phyloP scores from a whole-genome alignment of 2,329 filamentous ascomycete genomes.

The Fusarium pseudocircinatum region DNA sequence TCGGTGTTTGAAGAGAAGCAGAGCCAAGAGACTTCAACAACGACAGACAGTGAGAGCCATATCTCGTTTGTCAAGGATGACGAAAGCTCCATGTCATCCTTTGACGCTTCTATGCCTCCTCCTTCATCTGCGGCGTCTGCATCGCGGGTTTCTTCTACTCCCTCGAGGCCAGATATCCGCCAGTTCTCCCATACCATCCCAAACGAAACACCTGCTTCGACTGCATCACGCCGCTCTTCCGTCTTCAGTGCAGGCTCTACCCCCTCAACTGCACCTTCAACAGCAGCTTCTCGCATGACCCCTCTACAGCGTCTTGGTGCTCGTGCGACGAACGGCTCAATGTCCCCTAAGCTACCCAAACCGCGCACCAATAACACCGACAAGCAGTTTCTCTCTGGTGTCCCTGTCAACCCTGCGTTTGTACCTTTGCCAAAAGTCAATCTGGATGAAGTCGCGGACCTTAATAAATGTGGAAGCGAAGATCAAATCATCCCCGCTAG shows the following conservation, averaged over 20 bases:
- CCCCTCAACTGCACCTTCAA: conserved; percentile 55
- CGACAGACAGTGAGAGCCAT: conserved; percentile 35
- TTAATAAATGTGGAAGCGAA: conserved; percentile 64
- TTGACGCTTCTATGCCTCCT: conserved; percentile 44
- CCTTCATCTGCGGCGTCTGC: conserved; percentile 36
- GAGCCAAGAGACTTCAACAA: conserved; percentile 38
- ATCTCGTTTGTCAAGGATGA: conserved; percentile 34
- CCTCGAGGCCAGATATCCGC: conserved; percentile 45
- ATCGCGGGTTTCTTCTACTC: conserved; percentile 41
- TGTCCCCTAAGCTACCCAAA: conserved; percentile 45
- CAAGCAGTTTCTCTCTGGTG: conserved; percentile 45
- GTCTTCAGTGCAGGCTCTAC: conserved; percentile 50
- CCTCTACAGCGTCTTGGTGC: conserved; percentile 64
- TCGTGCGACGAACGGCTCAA: conserved; percentile 49
- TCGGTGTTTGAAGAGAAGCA: conserved; percentile 58
- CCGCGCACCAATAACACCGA: conserved; percentile 36
- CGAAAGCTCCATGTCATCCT: conserved; percentile 35
- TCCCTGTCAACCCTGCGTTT: conserved; percentile 63
- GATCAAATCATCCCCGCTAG: conserved; percentile 66
- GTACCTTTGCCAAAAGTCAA: conserved; percentile 66
- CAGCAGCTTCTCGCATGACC: conserved; percentile 57
- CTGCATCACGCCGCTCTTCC: conserved; percentile 48
- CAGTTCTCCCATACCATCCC: conserved; percentile 49
- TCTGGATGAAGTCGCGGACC: conserved; percentile 61
- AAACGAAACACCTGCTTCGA: conserved; percentile 49